Evolutionary conservation across 2,329 filamentous ascomycete genomes (phyloP), one percentile per base, ranked within the genome.

Genomic region (Ceratocystis cacaofunesta): DNA sequence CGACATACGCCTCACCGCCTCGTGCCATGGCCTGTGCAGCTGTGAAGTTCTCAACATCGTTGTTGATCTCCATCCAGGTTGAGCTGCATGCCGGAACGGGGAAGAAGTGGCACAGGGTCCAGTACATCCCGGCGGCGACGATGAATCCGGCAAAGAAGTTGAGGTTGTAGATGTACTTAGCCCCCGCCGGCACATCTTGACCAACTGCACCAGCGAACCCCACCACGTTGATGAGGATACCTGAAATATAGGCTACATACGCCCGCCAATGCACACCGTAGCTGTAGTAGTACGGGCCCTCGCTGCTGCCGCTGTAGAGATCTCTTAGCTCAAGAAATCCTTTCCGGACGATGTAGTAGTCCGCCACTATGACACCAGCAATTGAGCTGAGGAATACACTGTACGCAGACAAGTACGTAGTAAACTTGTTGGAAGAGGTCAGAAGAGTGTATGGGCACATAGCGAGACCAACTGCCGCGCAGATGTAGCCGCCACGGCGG

Each of bases 341-440:
- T 67, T 82, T 85, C 66, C 92, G 87, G 4, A 96, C 89, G 65
- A 88, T 68, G 75, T 95, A 96, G 78, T 96, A 96, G 75, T 96
- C 92, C 70, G 81, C 83, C 68, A 91, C 79, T 77, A 96, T 94
- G 69, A 95, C 90, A n/a, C 92, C 92, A 0, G 90, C 91, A 68
- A 96, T 95, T 55, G 88, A 90, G 67, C 88, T 92, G n/a, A 96
- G 81, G 76, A 96, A 96, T 66, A 96, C 90, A 2, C 88, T 91
- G 78, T 96, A 96, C 0, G 92, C 88, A 0, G 89, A 94, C 0
- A 96, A 84, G 72, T 96, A 96, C 2, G 89, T 95, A 0, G 89
- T 94, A 77, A 96, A 96, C 75, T 87, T 85, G 78, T 92, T 95
- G 57, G 84, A 83, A 57, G 79, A 78, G 1, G 82, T 85, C 7